Conservation (phyloP, 805 yeast species). For the Cyberlindnera galapagoensis region DNA sequence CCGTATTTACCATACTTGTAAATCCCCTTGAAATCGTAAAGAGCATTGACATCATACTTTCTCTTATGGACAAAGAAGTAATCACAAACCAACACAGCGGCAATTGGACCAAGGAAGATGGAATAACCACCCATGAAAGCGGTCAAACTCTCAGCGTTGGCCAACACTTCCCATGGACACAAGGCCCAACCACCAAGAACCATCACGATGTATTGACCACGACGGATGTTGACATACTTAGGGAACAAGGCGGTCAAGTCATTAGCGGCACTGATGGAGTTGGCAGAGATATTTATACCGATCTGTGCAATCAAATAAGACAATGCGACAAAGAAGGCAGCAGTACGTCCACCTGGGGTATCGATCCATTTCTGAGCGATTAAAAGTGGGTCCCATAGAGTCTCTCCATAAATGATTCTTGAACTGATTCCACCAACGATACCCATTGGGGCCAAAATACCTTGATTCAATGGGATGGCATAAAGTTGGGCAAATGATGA, state of each 20-base stretch:
- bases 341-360: slow-evolving; percentile 54
- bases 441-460: slow-evolving; percentile 12
- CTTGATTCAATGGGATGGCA: slow-evolving; percentile 13
- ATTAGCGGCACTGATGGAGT: slow-evolving; percentile 61
- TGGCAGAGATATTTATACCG: slow-evolving; percentile 69
- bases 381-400: slow-evolving; percentile 16
- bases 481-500: slow-evolving; percentile 9
- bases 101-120: slow-evolving; percentile 14
- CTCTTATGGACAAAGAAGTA: slow-evolving; percentile 11
- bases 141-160: slow-evolving; percentile 11
- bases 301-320: slow-evolving; percentile 69
- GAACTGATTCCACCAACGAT: slow-evolving; percentile 13
- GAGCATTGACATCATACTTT: slow-evolving; percentile 5
- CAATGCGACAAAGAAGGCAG: slow-evolving; percentile 64
- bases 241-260: slow-evolving; percentile 63
- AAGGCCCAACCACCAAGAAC: slow-evolving; percentile 14
- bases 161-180: slow-evolving; percentile 13
- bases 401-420: slow-evolving; percentile 13
- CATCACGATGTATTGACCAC: slow-evolving; percentile 39
- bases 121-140: slow-evolving; percentile 15
- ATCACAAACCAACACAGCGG: slow-evolving; percentile 13
- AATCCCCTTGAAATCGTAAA: slow-evolving; percentile 9
- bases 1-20: slow-evolving; percentile 11
- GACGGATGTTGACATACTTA: slow-evolving; percentile 57
- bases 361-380: slow-evolving; percentile 13